Percentiles rank a stretch among this genome's conserved stretches.
phyloP scores from a whole-genome alignment of 139 green algal genomes.

The Picochlorum sp. region DNA sequence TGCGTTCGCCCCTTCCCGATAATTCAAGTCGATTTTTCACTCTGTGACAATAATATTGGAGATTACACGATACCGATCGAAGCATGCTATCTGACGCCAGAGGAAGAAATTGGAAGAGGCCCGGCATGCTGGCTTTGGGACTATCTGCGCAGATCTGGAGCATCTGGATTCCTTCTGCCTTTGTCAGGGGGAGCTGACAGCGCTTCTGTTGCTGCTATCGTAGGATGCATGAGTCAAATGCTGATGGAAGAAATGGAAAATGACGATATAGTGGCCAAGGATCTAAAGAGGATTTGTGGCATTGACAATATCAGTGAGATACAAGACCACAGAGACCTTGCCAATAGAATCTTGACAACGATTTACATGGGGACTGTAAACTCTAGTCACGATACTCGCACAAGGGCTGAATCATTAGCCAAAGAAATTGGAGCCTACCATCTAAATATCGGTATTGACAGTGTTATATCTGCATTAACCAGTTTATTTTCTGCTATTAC shows the following conservation, averaged over 20 bases:
- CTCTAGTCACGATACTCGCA: conserved; percentile 57
- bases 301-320: background rate
- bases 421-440: conserved; percentile 73
- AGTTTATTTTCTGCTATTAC: conserved; percentile 68
- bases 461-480: conserved; percentile 44
- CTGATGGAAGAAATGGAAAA: conserved; percentile 40
- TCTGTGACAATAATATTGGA: background rate
- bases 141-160: conserved; percentile 72
- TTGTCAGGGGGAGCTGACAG: conserved; percentile 81
- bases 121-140: conserved; percentile 98
- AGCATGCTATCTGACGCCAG: conserved; percentile 21
- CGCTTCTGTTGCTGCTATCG: conserved; percentile 75
- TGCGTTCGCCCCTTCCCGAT: conserved; percentile 13
- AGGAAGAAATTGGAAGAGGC: conserved; percentile 91
- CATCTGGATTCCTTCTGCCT: conserved; percentile 81
- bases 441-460: conserved; percentile 76
- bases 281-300: conserved; percentile 56
- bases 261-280: conserved; percentile 50
- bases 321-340: conserved; percentile 53
- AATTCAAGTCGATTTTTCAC: conserved; percentile 40
- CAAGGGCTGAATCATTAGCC: conserved; percentile 31
- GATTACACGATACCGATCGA: background rate
- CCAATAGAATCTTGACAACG: conserved; percentile 68
- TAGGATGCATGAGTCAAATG: conserved; percentile 93
- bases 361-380: conserved; percentile 93